Percentiles rank a stretch among this genome's conserved stretches.
Evolutionary conservation across 202 grass and related monocot species (phyloP).

Genomic region (Zoysia matrella): DNA sequence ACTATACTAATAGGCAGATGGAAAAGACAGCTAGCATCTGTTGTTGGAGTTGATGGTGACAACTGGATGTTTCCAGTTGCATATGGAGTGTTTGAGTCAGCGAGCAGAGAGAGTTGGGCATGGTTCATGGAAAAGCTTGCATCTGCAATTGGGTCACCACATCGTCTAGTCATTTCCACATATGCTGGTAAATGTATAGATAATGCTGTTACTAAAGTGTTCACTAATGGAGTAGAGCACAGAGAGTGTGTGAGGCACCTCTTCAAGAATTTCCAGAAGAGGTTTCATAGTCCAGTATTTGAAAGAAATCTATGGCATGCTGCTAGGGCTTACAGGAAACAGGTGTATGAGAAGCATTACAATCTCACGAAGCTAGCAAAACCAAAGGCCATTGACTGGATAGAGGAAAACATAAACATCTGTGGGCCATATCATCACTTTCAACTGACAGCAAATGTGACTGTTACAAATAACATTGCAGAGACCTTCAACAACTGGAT

Average conservation of each 20-base stretch:
- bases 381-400: neutral
- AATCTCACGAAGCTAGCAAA: no score
- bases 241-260: neutral
- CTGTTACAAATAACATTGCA: neutral
- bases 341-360: no score
- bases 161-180: neutral
- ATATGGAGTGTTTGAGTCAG: neutral
- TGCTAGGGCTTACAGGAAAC: no score
- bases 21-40: neutral
- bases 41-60: slow-evolving; percentile 22
- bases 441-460: neutral
- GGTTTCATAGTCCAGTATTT: neutral
- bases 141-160: neutral
- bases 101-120: neutral
- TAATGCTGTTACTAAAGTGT: neutral
- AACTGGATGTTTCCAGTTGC: slow-evolving; percentile 24
- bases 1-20: slow-evolving; percentile 19
- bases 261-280: neutral
- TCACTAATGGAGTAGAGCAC: neutral
- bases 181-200: neutral
- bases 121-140: slow-evolving; percentile 9
- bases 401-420: slow-evolving; percentile 9
- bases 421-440: neutral
- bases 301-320: no score
- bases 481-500: no score